phyloP scores from a whole-genome alignment of 352 stramenopile species.

The Phytophthora capsici region DNA sequence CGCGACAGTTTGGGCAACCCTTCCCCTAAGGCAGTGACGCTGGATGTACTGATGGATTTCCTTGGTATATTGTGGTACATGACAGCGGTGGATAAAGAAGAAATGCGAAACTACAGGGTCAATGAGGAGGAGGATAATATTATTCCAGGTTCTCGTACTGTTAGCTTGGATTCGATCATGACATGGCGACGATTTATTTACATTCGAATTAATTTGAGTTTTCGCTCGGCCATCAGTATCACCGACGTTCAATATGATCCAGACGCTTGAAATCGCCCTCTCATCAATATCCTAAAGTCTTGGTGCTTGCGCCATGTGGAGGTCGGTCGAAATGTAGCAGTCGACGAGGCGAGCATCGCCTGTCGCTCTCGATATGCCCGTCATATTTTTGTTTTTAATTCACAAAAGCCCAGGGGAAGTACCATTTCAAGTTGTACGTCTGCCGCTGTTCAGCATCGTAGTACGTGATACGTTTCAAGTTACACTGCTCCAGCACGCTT shows the following conservation, averaged over 20 bases:
- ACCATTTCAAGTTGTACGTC: conserved; percentile 44
- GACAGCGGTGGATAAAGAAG: neutral
- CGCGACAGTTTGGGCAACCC: no score
- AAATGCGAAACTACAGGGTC: conserved; percentile 12
- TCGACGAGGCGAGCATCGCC: conserved; percentile 39
- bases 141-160: neutral
- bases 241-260: no score
- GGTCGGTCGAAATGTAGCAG: conserved; percentile 31
- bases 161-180: neutral
- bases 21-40: no score
- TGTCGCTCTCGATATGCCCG: no score
- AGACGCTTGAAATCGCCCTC: no score
- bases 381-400: no score
- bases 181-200: neutral
- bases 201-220: conserved; percentile 13
- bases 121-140: conserved; percentile 4
- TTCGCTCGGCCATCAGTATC: no score
- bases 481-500: conserved; percentile 35
- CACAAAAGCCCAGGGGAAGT: conserved; percentile 43
- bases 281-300: no score
- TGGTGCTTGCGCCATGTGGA: no score
- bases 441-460: conserved; percentile 38
- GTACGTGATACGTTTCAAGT: conserved; percentile 28
- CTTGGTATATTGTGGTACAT: conserved; percentile 9
- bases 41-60: neutral